Percentiles rank a stretch among this genome's conserved stretches.
phyloP scores from a whole-genome alignment of 106 monocot genomes.

The Platanthera zijinensis region DNA sequence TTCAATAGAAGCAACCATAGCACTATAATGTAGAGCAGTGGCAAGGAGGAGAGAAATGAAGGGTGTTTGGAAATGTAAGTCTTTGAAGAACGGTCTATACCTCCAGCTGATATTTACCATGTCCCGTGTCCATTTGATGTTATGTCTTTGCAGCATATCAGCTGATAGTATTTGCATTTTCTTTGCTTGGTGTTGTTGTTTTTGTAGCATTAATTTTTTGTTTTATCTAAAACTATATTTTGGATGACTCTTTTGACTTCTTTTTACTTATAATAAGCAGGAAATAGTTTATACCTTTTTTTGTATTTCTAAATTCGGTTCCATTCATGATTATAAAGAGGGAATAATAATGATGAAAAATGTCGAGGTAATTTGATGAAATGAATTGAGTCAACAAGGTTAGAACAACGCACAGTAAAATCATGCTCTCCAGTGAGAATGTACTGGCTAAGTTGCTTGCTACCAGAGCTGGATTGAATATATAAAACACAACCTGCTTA shows the following conservation, averaged over 20 bases:
- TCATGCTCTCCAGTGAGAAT: conserved; percentile 58
- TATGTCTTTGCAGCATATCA: not conserved
- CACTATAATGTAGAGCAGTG: too few relatives aligned
- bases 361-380: not conserved
- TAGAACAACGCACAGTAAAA: conserved; percentile 41
- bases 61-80: too few relatives aligned
- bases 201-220: not conserved
- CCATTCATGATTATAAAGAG: not conserved
- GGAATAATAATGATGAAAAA: not conserved
- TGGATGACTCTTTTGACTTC: not conserved
- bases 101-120: not conserved
- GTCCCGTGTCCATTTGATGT: not conserved
- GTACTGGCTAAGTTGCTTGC: conserved; percentile 43
- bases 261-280: not conserved
- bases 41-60: too few relatives aligned
- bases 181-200: not conserved
- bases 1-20: too few relatives aligned
- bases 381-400: not conserved
- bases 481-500: conserved; percentile 59
- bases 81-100: too few relatives aligned
- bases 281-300: not conserved
- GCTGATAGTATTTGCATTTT: not conserved
- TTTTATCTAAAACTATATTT: not conserved
- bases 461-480: conserved; percentile 70
- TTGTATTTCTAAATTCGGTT: not conserved